Evolutionary conservation across 2,329 filamentous ascomycete genomes (phyloP).

Genomic region (Fusarium odoratissimum): DNA sequence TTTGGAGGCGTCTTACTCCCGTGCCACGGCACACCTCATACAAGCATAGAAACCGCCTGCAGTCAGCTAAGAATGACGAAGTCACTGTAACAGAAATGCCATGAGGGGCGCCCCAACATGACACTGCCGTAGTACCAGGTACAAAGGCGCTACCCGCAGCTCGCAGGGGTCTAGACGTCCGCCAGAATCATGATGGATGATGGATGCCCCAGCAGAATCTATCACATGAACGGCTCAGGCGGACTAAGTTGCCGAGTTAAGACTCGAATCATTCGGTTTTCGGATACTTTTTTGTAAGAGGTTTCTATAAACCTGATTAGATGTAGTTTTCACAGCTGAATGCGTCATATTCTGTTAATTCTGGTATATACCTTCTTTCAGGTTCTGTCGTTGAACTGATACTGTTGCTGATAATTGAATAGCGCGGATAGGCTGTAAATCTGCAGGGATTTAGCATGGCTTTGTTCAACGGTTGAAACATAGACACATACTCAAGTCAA

Average conservation of each 20-base stretch:
- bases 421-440: slow-evolving; percentile 5
- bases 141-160: slow-evolving; percentile 31
- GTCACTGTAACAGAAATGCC: slow-evolving; percentile 15
- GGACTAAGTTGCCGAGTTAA: slow-evolving; percentile 27
- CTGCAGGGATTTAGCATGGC: slow-evolving; percentile 5
- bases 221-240: slow-evolving; percentile 36
- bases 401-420: slow-evolving; percentile 20
- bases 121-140: slow-evolving; percentile 19
- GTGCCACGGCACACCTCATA: neutral
- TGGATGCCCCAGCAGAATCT: slow-evolving; percentile 34
- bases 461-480: slow-evolving; percentile 10
- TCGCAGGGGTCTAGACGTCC: slow-evolving; percentile 30
- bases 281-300: neutral
- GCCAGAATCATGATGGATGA: slow-evolving; percentile 29
- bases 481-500: neutral
- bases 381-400: neutral
- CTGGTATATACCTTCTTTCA: neutral
- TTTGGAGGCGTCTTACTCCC: slow-evolving; percentile 16
- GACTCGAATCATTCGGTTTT: slow-evolving; percentile 19
- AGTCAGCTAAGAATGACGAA: slow-evolving; percentile 33
- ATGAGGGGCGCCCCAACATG: slow-evolving; percentile 34
- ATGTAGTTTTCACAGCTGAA: neutral
- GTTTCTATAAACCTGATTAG: neutral
- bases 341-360: slow-evolving; percentile 18
- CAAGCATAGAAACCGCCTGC: slow-evolving; percentile 9